Conservation (phyloP, 306 rosid species). For the Vigna reflexopilosa region DNA sequence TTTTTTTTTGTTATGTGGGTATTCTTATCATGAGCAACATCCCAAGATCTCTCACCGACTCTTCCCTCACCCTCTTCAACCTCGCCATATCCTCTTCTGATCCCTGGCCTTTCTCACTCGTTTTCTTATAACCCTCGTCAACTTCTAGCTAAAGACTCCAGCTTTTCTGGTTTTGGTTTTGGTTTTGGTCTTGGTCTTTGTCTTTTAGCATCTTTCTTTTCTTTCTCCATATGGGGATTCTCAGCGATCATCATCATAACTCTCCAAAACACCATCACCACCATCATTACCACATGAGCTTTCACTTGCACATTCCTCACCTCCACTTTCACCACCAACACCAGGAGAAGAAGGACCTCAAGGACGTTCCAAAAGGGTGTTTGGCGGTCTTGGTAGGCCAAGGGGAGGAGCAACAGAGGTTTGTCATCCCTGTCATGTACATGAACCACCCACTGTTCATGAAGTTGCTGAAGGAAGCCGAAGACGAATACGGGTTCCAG, state of each 20-base stretch:
- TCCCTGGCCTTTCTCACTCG: constrained; percentile 89
- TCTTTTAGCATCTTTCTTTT: not conserved
- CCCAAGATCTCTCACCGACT: constrained; percentile 83
- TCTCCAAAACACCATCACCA: constrained; percentile 5
- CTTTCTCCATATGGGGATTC: constrained; percentile 50
- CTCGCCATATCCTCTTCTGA: constrained; percentile 87
- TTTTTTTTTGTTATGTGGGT: constrained; percentile 56
- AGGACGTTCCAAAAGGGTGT: constrained; percentile 85
- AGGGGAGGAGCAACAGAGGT: constrained; percentile 74
- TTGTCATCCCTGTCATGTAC: constrained; percentile 85
- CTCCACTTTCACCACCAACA: constrained; percentile 53
- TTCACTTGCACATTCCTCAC: constrained; percentile 70
- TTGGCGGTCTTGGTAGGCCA: constrained; percentile 76
- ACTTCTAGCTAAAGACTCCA: not conserved
- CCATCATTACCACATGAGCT: constrained; percentile 44
- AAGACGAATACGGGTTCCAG: constrained; percentile 84
- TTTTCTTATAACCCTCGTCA: constrained; percentile 59
- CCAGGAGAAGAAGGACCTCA: constrained; percentile 48
- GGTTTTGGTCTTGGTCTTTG: too few relatives aligned
- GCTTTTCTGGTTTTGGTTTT: too few relatives aligned
- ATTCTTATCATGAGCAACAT: constrained; percentile 85
- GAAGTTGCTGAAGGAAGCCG: constrained; percentile 77
- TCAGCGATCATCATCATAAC: not conserved
- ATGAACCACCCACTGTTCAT: constrained; percentile 87
- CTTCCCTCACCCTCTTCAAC: constrained; percentile 72